phyloP scores from a whole-genome alignment of 2,329 filamentous ascomycete species.

The Fusarium verticillioides region DNA sequence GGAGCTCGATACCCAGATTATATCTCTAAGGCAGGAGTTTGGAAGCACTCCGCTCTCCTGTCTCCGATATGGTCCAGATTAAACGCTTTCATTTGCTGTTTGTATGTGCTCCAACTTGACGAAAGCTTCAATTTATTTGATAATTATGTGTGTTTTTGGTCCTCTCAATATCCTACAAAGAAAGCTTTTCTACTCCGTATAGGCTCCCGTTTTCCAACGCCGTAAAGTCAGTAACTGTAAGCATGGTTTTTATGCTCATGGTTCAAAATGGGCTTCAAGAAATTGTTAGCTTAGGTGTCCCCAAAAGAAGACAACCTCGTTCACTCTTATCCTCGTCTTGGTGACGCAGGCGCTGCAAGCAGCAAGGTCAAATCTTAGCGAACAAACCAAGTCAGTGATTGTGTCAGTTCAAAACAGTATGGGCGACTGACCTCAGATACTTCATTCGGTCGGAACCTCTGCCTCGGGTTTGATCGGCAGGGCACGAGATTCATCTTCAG shows the following conservation, averaged over 20 bases:
- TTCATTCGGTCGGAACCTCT: conserved; percentile 23
- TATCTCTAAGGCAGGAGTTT: not conserved
- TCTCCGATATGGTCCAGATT: not conserved
- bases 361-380: conserved; percentile 3
- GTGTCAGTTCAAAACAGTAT: not conserved
- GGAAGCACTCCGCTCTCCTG: not conserved
- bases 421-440: conserved; percentile 41
- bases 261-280: conserved; percentile 16
- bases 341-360: not conserved
- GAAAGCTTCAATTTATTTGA: not conserved
- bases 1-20: not conserved
- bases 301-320: conserved; percentile 11
- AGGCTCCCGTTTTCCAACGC: conserved; percentile 6
- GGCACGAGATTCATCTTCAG: conserved; percentile 47
- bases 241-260: not conserved
- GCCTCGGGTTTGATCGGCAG: conserved; percentile 31
- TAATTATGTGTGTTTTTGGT: not conserved
- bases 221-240: conserved; percentile 8
- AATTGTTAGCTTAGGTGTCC: conserved; percentile 30
- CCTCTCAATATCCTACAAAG: conserved; percentile 1
- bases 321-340: conserved; percentile 29
- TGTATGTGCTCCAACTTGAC: not conserved
- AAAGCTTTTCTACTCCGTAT: not conserved
- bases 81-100: not conserved
- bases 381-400: conserved; percentile 14